These are phyloP conservation scores for Agastache rugosa DNA, from an alignment of 257 asterid species.

Conservation along the genomic window DNA sequence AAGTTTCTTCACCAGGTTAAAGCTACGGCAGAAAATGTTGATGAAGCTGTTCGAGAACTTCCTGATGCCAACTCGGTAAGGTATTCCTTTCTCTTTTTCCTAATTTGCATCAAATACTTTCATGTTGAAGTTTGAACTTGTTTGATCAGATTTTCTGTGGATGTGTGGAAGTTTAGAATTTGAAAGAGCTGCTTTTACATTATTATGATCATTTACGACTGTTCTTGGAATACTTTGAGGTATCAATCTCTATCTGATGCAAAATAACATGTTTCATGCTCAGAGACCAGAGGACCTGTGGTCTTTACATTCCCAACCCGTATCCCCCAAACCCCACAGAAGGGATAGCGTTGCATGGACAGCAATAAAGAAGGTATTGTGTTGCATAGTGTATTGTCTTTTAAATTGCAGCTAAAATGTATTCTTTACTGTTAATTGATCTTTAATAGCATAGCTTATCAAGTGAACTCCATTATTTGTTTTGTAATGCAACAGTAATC, in stretches of 20 bases:
- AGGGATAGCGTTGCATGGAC: constrained; percentile 69
- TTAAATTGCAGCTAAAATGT: constrained; percentile 2
- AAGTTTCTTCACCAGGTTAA: constrained; percentile 67
- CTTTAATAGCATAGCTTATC: constrained; percentile 3
- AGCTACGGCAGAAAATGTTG: constrained; percentile 95
- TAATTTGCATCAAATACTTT: constrained; percentile 27
- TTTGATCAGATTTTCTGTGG: constrained; percentile 15
- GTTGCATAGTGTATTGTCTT: neutral
- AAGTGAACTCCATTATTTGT: constrained; percentile 19
- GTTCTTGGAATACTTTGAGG: constrained; percentile 19
- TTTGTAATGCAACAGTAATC: neutral
- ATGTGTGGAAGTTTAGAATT: constrained; percentile 14
- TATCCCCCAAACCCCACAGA: constrained; percentile 83
- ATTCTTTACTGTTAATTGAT: too few relatives aligned
- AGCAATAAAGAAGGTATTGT: constrained; percentile 78
- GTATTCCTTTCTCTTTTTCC: constrained; percentile 67
- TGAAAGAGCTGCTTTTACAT: constrained; percentile 1
- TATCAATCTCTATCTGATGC: constrained; percentile 41
- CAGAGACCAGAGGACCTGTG: constrained; percentile 97
- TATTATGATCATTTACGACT: constrained; percentile 31
- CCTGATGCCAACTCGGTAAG: constrained; percentile 99
- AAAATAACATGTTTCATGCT: constrained; percentile 40
- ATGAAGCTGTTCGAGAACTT: constrained; percentile 97
- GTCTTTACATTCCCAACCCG: constrained; percentile 88
- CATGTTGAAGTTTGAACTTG: constrained; percentile 25